These are phyloP conservation scores for Naganishia cerealis DNA, from an alignment of 1,284 basidiomycete genomes.

Conservation along the genomic window DNA sequence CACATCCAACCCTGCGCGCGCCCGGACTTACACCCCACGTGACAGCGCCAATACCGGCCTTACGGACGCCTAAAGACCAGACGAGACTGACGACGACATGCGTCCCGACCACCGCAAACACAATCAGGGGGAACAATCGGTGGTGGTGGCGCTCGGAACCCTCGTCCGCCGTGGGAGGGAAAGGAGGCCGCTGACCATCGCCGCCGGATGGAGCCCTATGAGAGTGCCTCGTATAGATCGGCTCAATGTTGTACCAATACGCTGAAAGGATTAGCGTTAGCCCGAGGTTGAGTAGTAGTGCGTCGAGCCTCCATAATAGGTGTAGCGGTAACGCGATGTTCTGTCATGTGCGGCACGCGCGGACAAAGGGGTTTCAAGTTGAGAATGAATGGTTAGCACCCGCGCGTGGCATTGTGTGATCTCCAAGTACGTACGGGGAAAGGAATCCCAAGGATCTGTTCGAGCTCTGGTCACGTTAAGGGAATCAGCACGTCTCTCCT, in stretches of 20 bases:
- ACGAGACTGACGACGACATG: slow-evolving; percentile 47
- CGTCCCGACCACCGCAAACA: slow-evolving; percentile 42
- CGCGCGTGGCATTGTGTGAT: neutral
- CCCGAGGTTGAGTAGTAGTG: slow-evolving; percentile 54
- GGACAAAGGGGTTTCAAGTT: no score
- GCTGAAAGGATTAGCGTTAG: slow-evolving; percentile 53
- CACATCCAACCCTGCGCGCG: no score
- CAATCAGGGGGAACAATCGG: slow-evolving; percentile 43
- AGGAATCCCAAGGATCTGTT: slow-evolving; percentile 49
- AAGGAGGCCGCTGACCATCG: neutral
- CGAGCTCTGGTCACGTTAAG: slow-evolving; percentile 41
- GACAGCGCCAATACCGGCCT: slow-evolving; percentile 50
- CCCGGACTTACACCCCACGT: slow-evolving; percentile 53
- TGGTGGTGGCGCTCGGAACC: slow-evolving; percentile 36
- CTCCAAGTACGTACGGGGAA: slow-evolving; percentile 45
- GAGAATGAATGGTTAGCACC: no score
- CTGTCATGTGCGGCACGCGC: no score
- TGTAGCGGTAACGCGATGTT: slow-evolving; percentile 52
- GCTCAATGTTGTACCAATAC: slow-evolving; percentile 51
- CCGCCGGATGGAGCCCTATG: slow-evolving; percentile 17
- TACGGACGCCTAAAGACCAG: slow-evolving; percentile 49
- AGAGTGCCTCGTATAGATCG: slow-evolving; percentile 42
- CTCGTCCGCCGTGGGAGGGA: slow-evolving; percentile 1
- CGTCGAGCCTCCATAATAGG: slow-evolving; percentile 53
- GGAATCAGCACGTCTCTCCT: neutral